These are phyloP conservation scores for Tetracentron sinense DNA, from an alignment of 164 flowering plant species.

Conservation along the genomic window DNA sequence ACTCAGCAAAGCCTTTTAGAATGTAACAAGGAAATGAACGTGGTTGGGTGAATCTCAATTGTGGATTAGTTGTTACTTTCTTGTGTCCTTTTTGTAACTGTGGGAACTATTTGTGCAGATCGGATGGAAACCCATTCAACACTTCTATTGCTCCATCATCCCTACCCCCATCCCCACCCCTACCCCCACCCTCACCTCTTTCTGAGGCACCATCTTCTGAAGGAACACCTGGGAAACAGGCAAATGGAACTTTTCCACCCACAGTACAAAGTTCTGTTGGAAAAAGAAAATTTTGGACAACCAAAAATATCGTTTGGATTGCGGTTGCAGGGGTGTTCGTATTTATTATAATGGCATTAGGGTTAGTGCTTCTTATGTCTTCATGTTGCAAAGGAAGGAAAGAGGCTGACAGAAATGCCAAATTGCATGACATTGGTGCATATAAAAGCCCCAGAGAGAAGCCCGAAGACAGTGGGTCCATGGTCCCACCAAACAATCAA, in stretches of 20 bases:
- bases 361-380: slow-evolving; percentile 30
- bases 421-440: slow-evolving; percentile 23
- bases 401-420: slow-evolving; percentile 14
- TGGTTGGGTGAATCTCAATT: background rate
- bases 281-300: slow-evolving; percentile 18
- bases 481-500: slow-evolving; percentile 21
- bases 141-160: slow-evolving; percentile 37
- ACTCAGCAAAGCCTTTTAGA: background rate
- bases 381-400: slow-evolving; percentile 33
- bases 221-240: slow-evolving; percentile 22
- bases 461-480: slow-evolving; percentile 20
- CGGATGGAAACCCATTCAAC: slow-evolving; percentile 79
- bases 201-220: slow-evolving; percentile 35
- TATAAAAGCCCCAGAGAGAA: slow-evolving; percentile 19
- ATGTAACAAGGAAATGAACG: background rate
- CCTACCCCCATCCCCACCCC: slow-evolving; percentile 46
- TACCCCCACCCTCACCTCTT: slow-evolving; percentile 31
- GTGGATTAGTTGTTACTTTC: background rate
- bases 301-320: slow-evolving; percentile 34
- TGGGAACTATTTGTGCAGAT: slow-evolving; percentile 49
- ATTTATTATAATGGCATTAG: slow-evolving; percentile 30
- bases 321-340: slow-evolving; percentile 32
- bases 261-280: slow-evolving; percentile 18
- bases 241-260: slow-evolving; percentile 31
- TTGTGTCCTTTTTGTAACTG: slow-evolving; percentile 6